Percentiles rank a stretch among this genome's conserved stretches.
Evolutionary conservation across 257 asterid genomes (phyloP).

Genomic region (Solanum pimpinellifolium): DNA sequence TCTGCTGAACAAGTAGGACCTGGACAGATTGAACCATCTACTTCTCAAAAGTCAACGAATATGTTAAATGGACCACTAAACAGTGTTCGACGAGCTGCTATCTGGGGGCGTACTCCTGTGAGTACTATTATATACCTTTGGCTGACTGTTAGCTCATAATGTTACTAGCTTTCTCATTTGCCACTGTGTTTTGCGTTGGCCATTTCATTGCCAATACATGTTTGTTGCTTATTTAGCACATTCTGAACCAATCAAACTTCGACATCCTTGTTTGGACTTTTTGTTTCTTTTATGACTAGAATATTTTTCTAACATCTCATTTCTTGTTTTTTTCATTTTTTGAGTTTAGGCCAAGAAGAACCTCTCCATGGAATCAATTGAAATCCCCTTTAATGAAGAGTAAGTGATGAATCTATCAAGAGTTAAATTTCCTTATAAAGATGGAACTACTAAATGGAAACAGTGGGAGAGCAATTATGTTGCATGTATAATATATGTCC

Average conservation of each 20-base stretch:
- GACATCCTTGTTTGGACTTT: not conserved
- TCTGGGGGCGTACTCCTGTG: constrained; percentile 76
- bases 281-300: not conserved
- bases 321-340: constrained; percentile 2
- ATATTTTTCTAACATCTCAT: not conserved
- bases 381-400: constrained; percentile 57
- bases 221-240: not conserved
- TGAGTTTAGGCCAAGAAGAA: constrained; percentile 73
- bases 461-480: not conserved
- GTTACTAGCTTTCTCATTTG: not conserved
- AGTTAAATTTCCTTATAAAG: not conserved
- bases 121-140: constrained; percentile 20
- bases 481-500: not conserved
- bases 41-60: constrained; percentile 16
- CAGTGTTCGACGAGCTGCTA: constrained; percentile 33
- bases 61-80: constrained; percentile 26
- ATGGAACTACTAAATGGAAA: not conserved
- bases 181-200: not conserved
- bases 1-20: constrained; percentile 17
- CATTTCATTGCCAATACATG: not conserved
- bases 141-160: not conserved
- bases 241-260: not conserved
- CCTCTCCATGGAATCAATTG: constrained; percentile 78
- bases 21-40: constrained; percentile 28
- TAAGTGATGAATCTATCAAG: constrained; percentile 40